These are phyloP conservation scores for Biscutella auriculata DNA, from an alignment of 441 rosid genomes.

Conservation along the genomic window DNA sequence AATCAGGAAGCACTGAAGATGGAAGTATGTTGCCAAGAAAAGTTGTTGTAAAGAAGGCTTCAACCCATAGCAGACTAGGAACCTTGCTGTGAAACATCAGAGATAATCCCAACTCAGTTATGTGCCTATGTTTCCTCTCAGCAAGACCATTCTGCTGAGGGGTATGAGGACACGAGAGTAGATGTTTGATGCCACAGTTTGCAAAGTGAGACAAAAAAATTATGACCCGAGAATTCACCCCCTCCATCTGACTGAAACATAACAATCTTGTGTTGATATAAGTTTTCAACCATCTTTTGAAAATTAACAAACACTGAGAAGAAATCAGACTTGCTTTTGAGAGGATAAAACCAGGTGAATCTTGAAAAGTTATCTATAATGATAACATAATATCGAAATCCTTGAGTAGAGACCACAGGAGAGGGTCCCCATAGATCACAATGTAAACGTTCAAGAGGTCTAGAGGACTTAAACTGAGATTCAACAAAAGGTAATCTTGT, in stretches of 20 bases:
- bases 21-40: neutral
- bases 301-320: no score
- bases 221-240: neutral
- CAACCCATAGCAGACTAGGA: neutral
- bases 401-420: neutral
- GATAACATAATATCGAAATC: neutral
- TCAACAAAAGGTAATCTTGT: neutral
- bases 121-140: neutral
- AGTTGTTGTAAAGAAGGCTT: neutral
- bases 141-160: neutral
- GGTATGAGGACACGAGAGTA: neutral
- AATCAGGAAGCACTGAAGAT: no score
- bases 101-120: neutral
- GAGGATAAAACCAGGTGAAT: no score
- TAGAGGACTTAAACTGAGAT: neutral
- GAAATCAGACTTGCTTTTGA: no score
- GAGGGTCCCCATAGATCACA: neutral
- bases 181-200: neutral
- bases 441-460: neutral
- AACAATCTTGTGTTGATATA: no score
- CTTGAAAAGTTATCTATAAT: neutral
- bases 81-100: neutral
- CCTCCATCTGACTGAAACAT: neutral
- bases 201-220: no score
- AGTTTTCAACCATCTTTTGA: no score